Conservation (phyloP, 1,284 basidiomycete genomes). For the Takashimella koratensis region DNA sequence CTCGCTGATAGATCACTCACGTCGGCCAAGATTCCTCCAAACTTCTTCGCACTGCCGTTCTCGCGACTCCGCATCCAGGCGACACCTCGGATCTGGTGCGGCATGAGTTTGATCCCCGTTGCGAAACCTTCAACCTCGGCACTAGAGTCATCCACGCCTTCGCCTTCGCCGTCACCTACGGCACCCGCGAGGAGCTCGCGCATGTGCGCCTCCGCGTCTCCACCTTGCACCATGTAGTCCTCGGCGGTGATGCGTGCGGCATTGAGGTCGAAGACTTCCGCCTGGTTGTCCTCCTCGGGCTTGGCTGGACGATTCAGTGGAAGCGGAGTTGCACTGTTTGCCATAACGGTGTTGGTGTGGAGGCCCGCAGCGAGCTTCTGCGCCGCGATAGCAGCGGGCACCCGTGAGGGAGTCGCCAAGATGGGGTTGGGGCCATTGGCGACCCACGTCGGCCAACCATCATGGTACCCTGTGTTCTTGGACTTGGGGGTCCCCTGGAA, state of each 20-base stretch:
- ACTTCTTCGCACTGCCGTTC: constrained; percentile 59
- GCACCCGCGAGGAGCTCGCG: constrained; percentile 50
- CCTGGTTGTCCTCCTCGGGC: constrained; percentile 22
- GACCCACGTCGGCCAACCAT: constrained; percentile 27
- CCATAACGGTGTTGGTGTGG: neutral
- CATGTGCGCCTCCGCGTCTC: constrained; percentile 57
- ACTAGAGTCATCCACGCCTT: constrained; percentile 55
- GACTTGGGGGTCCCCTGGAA: constrained; percentile 7
- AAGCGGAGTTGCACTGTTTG: neutral
- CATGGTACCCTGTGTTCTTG: constrained; percentile 9
- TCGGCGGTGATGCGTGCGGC: constrained; percentile 28
- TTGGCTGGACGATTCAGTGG: no score
- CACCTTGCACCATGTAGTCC: constrained; percentile 29
- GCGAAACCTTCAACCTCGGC: constrained; percentile 68
- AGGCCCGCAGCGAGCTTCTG: neutral
- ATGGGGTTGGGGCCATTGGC: neutral
- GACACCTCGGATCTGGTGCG: constrained; percentile 78
- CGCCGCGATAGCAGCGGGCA: neutral
- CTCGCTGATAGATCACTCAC: constrained; percentile 54
- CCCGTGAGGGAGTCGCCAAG: constrained; percentile 1
- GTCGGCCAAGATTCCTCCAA: constrained; percentile 85
- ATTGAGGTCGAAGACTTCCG: constrained; percentile 40
- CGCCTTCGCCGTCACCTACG: constrained; percentile 47
- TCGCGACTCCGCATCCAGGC: constrained; percentile 87
- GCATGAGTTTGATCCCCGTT: constrained; percentile 65